Base-by-base conservation (phyloP, 805 yeast species). In the Suhomyces pyralidae region DNA sequence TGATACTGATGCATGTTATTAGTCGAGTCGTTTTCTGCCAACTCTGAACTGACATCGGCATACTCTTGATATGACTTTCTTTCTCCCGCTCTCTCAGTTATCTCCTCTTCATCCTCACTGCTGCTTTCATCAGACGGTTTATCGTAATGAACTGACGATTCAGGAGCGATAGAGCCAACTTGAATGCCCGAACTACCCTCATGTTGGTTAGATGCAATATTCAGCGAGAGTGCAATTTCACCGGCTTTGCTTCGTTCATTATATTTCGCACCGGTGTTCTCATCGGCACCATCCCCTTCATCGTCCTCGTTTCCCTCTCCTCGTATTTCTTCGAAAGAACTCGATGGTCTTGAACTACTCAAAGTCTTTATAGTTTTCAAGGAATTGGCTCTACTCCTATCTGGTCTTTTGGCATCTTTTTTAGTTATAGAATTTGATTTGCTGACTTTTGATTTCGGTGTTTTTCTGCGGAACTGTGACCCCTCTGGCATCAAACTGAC, bases 401-500 rank as follows among this genome's bases (percentile, higher is more conserved):
- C 19, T 5, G 19, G n/a, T 19, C 26, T 15, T 8, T 15, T 25
- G 14, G n/a, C 10, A 10, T 48, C 46, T 17, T 40, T 17, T 19
- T 38, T 38, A 9, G 20, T 20, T 14, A n/a, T 47, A 10, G 45
- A 19, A n/a, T 49, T 3, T 10, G 47, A 2, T 28, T 26, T 26
- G 7, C n/a, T 28, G 12, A 20, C 19, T 32, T 34, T 22, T 4
- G 49, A 22, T 34, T n/a, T 14, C 26, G 17, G 45, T 4, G 10
- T 12, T 12, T 24, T 30, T 45, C 15, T 20, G 15, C 17, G 48
- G 26, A 30, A 8, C 17, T 14, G 34, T 6, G 40, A 38, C 12
- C 14, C 2, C 17, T 38, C 42, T 19, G 42, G 42, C 42, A 38
- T 64, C 50, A 74, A 58, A 10, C 69, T 61, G 12, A 75, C 70